A percentile compares a stretch with the other conserved stretches of the same genome.
phyloP scores from a whole-genome alignment of 208 protist genomes.

The Phytomonas sp. region DNA sequence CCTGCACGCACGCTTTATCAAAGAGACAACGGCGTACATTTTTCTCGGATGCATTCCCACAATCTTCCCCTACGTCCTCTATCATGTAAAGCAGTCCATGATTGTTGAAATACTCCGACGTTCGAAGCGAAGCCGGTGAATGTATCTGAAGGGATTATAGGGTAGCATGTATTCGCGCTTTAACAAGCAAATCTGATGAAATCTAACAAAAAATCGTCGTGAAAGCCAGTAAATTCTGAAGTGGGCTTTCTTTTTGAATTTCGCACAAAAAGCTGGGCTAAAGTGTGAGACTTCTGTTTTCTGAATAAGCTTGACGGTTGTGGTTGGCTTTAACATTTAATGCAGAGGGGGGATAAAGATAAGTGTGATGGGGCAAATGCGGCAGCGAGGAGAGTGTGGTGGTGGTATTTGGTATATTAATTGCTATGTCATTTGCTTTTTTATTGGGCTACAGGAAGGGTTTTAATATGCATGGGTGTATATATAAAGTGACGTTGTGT shows the following conservation, averaged over 20 bases:
- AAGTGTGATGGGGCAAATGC: not conserved
- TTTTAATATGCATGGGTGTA: slow-evolving; percentile 3
- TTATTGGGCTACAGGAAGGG: not conserved
- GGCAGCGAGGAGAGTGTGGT: not conserved
- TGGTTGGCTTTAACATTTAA: not conserved
- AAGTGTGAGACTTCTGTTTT: slow-evolving; percentile 7
- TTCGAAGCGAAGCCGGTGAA: slow-evolving; percentile 20
- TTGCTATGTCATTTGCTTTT: not conserved
- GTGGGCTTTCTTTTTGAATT: slow-evolving; percentile 1
- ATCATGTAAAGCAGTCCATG: slow-evolving; percentile 66
- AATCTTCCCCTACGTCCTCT: slow-evolving; percentile 63
- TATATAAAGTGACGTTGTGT: not conserved
- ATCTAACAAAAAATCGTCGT: slow-evolving; percentile 1
- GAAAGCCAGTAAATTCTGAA: not conserved
- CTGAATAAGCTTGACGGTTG: not conserved
- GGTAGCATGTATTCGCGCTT: not conserved
- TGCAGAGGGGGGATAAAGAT: not conserved
- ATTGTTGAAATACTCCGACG: slow-evolving; percentile 61
- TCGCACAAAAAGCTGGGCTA: not conserved
- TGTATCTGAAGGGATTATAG: not conserved
- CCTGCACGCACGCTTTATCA: slow-evolving; percentile 63
- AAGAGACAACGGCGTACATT: slow-evolving; percentile 65
- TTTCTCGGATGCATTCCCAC: slow-evolving; percentile 71
- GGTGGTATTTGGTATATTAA: slow-evolving; percentile 8
- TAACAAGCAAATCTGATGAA: not conserved